Percentiles rank a stretch among this genome's conserved stretches.
These are phyloP conservation scores for Tricharina praecox DNA, from an alignment of 495 filamentous ascomycete species.

Conservation along the genomic window DNA sequence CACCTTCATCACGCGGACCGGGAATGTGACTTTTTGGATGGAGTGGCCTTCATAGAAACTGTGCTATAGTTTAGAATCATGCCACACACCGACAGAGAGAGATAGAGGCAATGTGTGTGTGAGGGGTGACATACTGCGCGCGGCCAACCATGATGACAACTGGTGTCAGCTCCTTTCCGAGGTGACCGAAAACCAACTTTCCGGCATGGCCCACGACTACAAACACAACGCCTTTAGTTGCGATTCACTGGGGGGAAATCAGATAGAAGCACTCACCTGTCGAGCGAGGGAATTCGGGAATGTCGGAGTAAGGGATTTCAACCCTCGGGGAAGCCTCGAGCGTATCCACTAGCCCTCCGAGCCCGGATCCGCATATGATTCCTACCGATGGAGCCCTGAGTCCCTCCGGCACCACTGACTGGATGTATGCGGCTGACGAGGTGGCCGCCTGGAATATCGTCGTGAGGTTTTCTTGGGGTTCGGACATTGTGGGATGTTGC, in stretches of 20 bases:
- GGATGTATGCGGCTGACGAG: conserved; percentile 13
- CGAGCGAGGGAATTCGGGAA: conserved; percentile 44
- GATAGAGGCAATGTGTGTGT: no score
- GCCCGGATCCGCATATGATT: conserved; percentile 58
- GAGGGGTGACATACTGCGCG: conserved; percentile 38
- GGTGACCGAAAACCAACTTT: conserved; percentile 52
- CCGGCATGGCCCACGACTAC: conserved; percentile 56
- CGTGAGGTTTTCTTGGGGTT: no score
- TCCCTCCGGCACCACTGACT: conserved; percentile 28
- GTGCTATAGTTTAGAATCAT: conserved; percentile 9
- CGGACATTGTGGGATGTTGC: no score
- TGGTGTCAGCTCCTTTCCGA: conserved; percentile 38
- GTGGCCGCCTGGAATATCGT: conserved; percentile 13
- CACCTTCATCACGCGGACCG: conserved; percentile 51
- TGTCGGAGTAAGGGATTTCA: conserved; percentile 44
- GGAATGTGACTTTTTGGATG: conserved; percentile 51
- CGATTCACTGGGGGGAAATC: no score
- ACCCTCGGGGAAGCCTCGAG: conserved; percentile 33
- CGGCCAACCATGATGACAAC: conserved; percentile 59
- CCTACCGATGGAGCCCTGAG: conserved; percentile 43
- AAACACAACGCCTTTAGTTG: no score
- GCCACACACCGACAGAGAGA: no score
- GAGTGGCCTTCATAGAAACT: conserved; percentile 68
- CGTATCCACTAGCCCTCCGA: conserved; percentile 47
- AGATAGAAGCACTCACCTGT: background rate